Conservation (phyloP, 2,329 filamentous ascomycete species). For the Fusarium papillatum region DNA sequence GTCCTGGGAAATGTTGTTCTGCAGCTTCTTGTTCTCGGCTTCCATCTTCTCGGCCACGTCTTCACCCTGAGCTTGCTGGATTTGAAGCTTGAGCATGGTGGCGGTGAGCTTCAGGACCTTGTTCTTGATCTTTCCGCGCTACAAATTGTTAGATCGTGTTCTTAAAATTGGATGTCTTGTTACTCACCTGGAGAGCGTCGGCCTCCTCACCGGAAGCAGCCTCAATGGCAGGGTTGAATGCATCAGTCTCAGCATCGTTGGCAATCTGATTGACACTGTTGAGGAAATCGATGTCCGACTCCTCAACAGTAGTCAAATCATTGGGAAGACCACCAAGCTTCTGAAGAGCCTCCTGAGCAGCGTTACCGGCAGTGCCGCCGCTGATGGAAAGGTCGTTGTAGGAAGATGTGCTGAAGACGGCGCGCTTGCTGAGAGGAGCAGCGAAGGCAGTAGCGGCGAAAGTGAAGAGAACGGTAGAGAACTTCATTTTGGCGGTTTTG, state of each 20-base stretch:
- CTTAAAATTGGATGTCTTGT: neutral
- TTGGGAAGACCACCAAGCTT: constrained; percentile 53
- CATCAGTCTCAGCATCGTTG: constrained; percentile 65
- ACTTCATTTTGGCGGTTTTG: constrained; percentile 48
- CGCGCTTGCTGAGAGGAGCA: constrained; percentile 44
- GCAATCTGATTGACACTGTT: constrained; percentile 64
- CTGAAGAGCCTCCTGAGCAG: constrained; percentile 57
- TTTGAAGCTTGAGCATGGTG: constrained; percentile 63
- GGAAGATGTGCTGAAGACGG: constrained; percentile 50
- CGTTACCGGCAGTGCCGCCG: constrained; percentile 59
- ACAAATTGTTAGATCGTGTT: neutral
- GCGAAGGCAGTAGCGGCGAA: constrained; percentile 45
- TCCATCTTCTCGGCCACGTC: constrained; percentile 59
- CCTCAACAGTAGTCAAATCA: constrained; percentile 59
- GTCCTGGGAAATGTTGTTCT: constrained; percentile 66
- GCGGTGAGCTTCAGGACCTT: constrained; percentile 71
- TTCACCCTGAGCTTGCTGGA: constrained; percentile 64
- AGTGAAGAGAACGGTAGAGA: constrained; percentile 47
- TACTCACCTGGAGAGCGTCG: constrained; percentile 60
- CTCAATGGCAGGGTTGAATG: constrained; percentile 68
- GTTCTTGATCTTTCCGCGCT: constrained; percentile 71
- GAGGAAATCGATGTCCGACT: constrained; percentile 62
- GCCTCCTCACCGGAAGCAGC: constrained; percentile 59
- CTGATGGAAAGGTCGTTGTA: constrained; percentile 64
- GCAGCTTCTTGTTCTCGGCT: constrained; percentile 63